Evolutionary conservation across 2,329 filamentous ascomycete genomes (phyloP), one percentile per base, ranked within the genome.

Genomic region (Cercospora zeae-maydis): DNA sequence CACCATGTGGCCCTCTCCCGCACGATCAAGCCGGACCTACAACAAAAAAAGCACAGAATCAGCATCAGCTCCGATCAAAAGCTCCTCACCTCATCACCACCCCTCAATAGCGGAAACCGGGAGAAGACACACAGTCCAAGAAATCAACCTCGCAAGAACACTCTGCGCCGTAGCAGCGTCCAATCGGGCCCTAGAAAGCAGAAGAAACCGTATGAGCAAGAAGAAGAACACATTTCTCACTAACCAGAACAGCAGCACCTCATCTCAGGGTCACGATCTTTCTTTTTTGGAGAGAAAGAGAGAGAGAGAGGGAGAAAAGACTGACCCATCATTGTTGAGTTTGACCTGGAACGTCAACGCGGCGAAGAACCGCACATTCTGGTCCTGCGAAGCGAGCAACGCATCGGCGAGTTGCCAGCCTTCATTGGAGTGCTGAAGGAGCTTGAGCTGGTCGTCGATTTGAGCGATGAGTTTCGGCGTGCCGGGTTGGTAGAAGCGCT

Each of bases 321-420:
- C 73, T 71, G 68, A 74, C 72, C 72, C 74, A 67, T 75, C 71
- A 72, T 72, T 73, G 74, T 98, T 97, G 63, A 98, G 85, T 78
- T 98, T 99, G 70, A 98, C 87, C 56, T 92, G 96, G 68, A 97
- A 89, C 0, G 93, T 98, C 63, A 97, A 82, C 31, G 93, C 93
- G 13, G 92, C 95, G 74, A 96, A 96, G 78, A 98, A 98, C 67
- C 90, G 89, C 69, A 95, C 86, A 71, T 93, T 88, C 64, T 89
- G 84, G 68, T 91, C 87, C 21, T 84, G 79, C 64, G 86, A 86
- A 56, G 80, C 80, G 10, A 97, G 80, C 13, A 98, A 81, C 57
- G 86, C 85, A 72, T 93, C 88, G 19, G 92, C 92, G 51, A 97
- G 83, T 61, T 89, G 83, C 95, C 95, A 99, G 59, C 92, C 93